phyloP scores from a whole-genome alignment of 2,329 filamentous ascomycete genomes.

The Ceratocystis variospora region DNA sequence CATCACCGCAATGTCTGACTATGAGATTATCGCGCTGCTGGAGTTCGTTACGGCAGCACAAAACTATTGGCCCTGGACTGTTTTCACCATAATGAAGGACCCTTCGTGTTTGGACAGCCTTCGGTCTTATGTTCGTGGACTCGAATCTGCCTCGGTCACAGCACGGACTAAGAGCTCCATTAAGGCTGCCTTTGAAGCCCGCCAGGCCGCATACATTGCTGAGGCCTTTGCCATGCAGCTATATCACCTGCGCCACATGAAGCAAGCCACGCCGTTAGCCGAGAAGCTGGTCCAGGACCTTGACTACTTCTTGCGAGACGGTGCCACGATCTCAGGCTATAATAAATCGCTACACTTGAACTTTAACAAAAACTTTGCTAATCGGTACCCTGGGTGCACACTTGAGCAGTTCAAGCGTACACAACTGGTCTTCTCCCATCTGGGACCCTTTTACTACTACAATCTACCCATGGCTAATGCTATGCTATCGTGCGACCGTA shows the following conservation, averaged over 20 bases:
- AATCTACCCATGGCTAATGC: conserved; percentile 60
- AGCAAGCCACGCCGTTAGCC: conserved; percentile 50
- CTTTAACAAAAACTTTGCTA: conserved; percentile 69
- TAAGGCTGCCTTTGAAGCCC: conserved; percentile 47
- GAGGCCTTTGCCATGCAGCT: conserved; percentile 86
- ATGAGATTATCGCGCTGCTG: conserved; percentile 59
- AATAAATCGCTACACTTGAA: conserved; percentile 79
- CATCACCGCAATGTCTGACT: conserved; percentile 49
- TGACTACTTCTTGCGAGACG: conserved; percentile 66
- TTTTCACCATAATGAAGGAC: conserved; percentile 64
- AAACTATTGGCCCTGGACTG: conserved; percentile 92
- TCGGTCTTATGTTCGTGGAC: conserved; percentile 50
- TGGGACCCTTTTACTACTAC: conserved; percentile 75
- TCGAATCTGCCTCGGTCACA: conserved; percentile 39
- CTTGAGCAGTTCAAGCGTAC: conserved; percentile 74
- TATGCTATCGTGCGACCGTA: conserved; percentile 62
- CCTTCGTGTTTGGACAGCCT: conserved; percentile 58
- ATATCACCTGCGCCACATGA: conserved; percentile 68
- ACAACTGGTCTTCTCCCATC: conserved; percentile 45
- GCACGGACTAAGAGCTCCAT: conserved; percentile 39
- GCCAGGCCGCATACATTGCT: conserved; percentile 67
- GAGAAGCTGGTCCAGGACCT: conserved; percentile 61
- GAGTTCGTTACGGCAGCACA: conserved; percentile 80
- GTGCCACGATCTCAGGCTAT: conserved; percentile 65
- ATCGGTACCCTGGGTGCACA: conserved; percentile 58